Conservation (phyloP, 345 rosid species). For the Eucalyptus albens region DNA sequence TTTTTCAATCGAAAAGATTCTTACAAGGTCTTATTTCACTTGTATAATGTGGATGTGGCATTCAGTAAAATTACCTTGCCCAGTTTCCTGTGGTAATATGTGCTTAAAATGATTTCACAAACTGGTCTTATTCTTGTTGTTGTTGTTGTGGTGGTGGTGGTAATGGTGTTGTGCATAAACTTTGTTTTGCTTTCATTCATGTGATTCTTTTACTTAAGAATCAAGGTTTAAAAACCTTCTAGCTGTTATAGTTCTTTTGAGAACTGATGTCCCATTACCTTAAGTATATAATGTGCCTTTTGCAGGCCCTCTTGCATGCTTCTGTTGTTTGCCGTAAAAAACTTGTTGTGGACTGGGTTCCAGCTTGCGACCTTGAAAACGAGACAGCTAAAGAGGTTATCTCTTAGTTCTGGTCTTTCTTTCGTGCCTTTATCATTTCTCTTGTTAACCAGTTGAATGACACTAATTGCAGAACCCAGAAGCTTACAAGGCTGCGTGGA, state of each 20-base stretch:
- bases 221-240: background rate
- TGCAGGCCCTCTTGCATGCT: conserved; percentile 96
- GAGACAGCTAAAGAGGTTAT: conserved; percentile 42
- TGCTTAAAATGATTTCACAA: background rate
- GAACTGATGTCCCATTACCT: background rate
- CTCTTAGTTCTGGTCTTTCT: background rate
- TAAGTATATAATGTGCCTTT: background rate
- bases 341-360: conserved; percentile 77
- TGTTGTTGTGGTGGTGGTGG: background rate
- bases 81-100: background rate
- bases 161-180: background rate
- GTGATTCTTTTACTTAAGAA: background rate
- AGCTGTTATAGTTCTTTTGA: background rate
- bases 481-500: conserved; percentile 67
- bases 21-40: background rate
- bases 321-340: conserved; percentile 65
- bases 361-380: conserved; percentile 85
- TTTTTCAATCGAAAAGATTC: background rate
- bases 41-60: background rate
- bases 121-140: accelerated
- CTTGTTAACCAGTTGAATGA: conserved; percentile 3
- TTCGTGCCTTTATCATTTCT: background rate
- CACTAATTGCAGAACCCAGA: conserved; percentile 54
- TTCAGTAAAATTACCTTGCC: background rate
- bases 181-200: background rate